Conservation (phyloP, 768 basidiomycete species). For the Auricularia cornea region DNA sequence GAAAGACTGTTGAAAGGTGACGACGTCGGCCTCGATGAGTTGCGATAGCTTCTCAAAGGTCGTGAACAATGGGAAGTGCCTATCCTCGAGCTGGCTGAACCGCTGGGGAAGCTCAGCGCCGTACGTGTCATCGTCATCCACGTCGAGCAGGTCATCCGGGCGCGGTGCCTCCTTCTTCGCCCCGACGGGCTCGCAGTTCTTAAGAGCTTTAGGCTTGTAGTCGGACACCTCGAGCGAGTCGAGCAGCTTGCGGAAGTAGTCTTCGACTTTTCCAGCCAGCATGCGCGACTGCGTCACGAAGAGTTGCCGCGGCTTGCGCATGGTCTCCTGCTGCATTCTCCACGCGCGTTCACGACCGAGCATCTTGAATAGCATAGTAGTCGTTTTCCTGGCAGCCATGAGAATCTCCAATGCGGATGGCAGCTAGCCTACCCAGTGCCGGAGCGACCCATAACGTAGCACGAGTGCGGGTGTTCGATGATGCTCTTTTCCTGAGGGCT, state of each 20-base stretch:
- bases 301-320: conserved; percentile 49
- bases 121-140: conserved; percentile 36
- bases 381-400: conserved; percentile 48
- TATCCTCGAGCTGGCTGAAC: conserved; percentile 48
- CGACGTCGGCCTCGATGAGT: conserved; percentile 41
- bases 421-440: conserved; percentile 58
- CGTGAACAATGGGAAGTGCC: conserved; percentile 62
- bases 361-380: conserved; percentile 72
- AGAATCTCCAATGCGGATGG: neutral
- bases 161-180: conserved; percentile 13
- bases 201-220: conserved; percentile 32
- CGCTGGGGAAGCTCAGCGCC: conserved; percentile 38
- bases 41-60: conserved; percentile 50
- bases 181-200: neutral
- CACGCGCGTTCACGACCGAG: conserved; percentile 55
- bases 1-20: neutral
- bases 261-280: conserved; percentile 61
- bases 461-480: conserved; percentile 50
- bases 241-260: conserved; percentile 49
- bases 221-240: conserved; percentile 33
- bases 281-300: conserved; percentile 65
- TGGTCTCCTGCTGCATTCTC: conserved; percentile 26
- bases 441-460: conserved; percentile 90
- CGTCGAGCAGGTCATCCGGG: conserved; percentile 25
- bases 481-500: conserved; percentile 46